A percentile compares a stretch with the other conserved stretches of the same genome.
phyloP scores from a whole-genome alignment of 495 filamentous ascomycete species.

The Aspergillus heteromorphus region DNA sequence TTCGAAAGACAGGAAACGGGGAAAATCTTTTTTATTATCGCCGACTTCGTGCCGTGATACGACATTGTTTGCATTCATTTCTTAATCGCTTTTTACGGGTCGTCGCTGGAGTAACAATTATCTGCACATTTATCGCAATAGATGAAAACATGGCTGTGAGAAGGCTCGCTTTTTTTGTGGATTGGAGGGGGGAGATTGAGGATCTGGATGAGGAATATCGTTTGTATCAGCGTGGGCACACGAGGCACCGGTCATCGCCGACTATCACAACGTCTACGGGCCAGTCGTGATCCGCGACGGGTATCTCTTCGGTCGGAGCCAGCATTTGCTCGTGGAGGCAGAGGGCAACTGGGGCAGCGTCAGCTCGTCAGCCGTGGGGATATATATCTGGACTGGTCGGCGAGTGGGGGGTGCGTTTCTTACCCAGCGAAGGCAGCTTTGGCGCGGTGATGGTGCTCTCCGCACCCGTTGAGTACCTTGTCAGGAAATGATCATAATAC shows the following conservation, averaged over 20 bases:
- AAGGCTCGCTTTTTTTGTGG: constrained; percentile 15
- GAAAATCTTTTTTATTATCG: neutral
- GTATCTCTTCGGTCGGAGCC: constrained; percentile 52
- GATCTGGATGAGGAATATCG: no score
- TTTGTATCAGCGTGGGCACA: constrained; percentile 24
- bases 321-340: constrained; percentile 86
- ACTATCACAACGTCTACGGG: constrained; percentile 59
- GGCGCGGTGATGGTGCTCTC: constrained; percentile 31
- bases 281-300: constrained; percentile 63
- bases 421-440: constrained; percentile 63
- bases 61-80: constrained; percentile 7
- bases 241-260: constrained; percentile 47
- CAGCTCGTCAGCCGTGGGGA: constrained; percentile 22
- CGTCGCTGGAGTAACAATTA: constrained; percentile 12
- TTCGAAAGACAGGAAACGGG: constrained; percentile 4
- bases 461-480: constrained; percentile 53
- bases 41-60: constrained; percentile 7
- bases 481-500: constrained; percentile 91
- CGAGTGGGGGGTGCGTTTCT: constrained; percentile 22
- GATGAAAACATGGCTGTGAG: constrained; percentile 13
- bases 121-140: constrained; percentile 15
- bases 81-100: constrained; percentile 19
- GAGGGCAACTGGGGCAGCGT: constrained; percentile 62
- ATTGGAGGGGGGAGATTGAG: no score
- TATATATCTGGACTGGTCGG: constrained; percentile 10